Evolutionary conservation across 345 rosid species (phyloP), one percentile per base, ranked within the genome.

Genomic region (Trapa incisa): DNA sequence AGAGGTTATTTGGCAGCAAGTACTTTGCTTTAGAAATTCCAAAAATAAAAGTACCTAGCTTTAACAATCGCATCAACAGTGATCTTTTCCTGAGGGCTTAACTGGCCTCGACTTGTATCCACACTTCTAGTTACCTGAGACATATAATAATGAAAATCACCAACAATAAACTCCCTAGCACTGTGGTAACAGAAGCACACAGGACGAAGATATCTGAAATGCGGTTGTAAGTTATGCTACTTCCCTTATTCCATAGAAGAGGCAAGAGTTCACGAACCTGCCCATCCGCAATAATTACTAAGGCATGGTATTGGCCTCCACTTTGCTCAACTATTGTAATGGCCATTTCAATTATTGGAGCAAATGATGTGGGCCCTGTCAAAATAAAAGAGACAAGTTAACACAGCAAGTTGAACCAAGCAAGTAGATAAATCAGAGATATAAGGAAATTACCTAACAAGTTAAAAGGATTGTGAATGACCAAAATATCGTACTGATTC

Each of bases 51-150:
- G 29, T 22, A 22, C 29, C 29, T 22, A 22, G 29, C 29, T 74
- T 75, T 80, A 16, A 82, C 86, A 39, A 82, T 82, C 65, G 83
- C 86, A 47, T 82, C 80, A 42, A 82, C 81, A 4, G 86, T 82
- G 56, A 33, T 82, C 38, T 65, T 64, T 68, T 82, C 86, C 69
- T 79, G 86, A 1, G 80, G 80, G 62, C 86, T 79, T 64, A 82
- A 73, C 63, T 75, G 83, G 61, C 78, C 86, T 42, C 52, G 66
- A 6, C 32, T 38, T 3, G 86, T 82, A 38, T 82, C 81, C 16
- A 75, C 78, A 65, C 80, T 82, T 72, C 86, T 79, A 15, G 86
- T 82, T 68, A 82, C 83, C 86, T 82, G 62, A 22, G 29, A 66
- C 61, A 69, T 6, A 15, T 15, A 12, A 58, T 58, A 38, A 33